Evolutionary conservation across 2,329 filamentous ascomycete genomes (phyloP), one percentile per base, ranked within the genome.

Genomic region (Arthrobotrys sphaeroides): DNA sequence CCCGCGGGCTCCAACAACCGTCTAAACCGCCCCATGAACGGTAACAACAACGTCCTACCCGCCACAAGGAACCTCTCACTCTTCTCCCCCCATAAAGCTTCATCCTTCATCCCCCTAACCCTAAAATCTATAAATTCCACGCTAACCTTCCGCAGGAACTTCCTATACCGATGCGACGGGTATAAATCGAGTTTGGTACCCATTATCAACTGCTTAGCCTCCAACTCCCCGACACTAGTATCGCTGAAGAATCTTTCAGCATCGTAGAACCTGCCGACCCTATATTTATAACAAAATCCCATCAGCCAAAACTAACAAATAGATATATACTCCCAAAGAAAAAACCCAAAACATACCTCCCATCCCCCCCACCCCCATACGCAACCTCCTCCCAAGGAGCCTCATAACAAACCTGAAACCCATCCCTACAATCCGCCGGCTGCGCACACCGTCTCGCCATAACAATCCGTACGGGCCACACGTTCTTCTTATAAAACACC

Each of bases 341-440:
- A 38, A 36, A 55, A 38, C n/a, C n/a, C n/a, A 13, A 10, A 5
- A 36, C 49, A 22, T 3, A 55, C 51, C 31, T 16, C 7, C 28
- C 51, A 38, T 53, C 47, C 10, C n/a, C 18, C 5, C 5, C 9
- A 10, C n/a, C n/a, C 9, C 51, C 28, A 38, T 55, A 55, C 18
- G 51, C 51, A 10, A 55, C 18, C 51, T 55, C 51, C 51, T 55
- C 51, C 51, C 51, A 55, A 16, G 51, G 51, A 24, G 51, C 51
- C 18, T 55, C 51, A 55, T 38, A 55, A 38, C 28, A 16, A 24
- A n/a, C 31, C 22, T 55, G 31, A 10, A 38, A 38, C 2, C 10
- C 10, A 22, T 38, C 20, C 16, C 7, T 1, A 38, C 51, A 55
- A 24, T 55, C 51, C 28, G 13, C 3, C 51, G 51, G 4, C 51